phyloP scores from a whole-genome alignment of 2,329 filamentous ascomycete species.

The Arthrinium phaeospermum region DNA sequence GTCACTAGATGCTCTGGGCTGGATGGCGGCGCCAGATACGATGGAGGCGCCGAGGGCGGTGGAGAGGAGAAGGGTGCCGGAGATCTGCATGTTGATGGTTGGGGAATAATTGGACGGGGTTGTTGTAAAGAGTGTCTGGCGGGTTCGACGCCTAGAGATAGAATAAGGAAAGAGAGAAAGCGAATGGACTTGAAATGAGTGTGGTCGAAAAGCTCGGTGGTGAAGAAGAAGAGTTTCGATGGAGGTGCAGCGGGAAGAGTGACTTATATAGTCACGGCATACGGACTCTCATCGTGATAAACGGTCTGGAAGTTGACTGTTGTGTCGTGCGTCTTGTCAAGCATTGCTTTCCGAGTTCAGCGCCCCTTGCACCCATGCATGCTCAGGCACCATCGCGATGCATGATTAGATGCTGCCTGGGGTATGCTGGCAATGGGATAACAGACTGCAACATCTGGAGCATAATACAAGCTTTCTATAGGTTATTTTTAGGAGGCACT shows the following conservation, averaged over 20 bases:
- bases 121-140: not conserved
- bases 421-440: not conserved
- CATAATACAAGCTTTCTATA: not conserved
- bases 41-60: not conserved
- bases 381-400: not conserved
- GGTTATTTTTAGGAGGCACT: not conserved
- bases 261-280: not conserved
- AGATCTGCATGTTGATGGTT: not conserved
- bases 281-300: not conserved
- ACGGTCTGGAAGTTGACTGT: not conserved
- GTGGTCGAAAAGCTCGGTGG: conserved; percentile 4
- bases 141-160: not conserved
- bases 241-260: not conserved
- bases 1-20: not conserved
- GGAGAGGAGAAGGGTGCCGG: not conserved
- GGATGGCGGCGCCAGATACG: not conserved
- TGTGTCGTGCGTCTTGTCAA: not conserved
- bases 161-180: not conserved
- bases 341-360: not conserved
- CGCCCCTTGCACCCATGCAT: not conserved
- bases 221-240: not conserved
- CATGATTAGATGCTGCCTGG: not conserved
- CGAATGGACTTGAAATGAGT: not conserved
- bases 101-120: not conserved
- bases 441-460: not conserved